These are phyloP conservation scores for Polyporus arcularius DNA, from an alignment of 768 basidiomycete genomes.

Conservation along the genomic window DNA sequence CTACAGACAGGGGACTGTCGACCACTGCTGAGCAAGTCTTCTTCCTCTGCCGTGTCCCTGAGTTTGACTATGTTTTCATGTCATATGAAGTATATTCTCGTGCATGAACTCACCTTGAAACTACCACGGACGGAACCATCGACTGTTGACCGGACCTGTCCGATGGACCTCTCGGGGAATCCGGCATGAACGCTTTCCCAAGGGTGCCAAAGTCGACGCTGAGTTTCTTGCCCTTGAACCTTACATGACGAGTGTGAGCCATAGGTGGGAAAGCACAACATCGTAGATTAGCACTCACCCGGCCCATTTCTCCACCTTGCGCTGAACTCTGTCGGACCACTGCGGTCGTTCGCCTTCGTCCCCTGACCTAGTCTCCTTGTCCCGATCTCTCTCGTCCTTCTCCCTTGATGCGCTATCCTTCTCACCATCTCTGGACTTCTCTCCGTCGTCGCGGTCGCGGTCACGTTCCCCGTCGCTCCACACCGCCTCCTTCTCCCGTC, in stretches of 20 bases:
- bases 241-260: not conserved
- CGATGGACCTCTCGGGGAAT: slow-evolving; percentile 24
- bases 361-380: slow-evolving; percentile 32
- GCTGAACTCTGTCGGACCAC: slow-evolving; percentile 46
- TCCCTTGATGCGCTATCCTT: slow-evolving; percentile 35
- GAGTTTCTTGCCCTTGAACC: slow-evolving; percentile 30
- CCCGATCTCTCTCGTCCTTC: slow-evolving; percentile 29
- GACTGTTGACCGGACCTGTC: slow-evolving; percentile 23
- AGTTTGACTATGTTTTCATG: not conserved
- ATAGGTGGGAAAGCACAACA: not conserved
- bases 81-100: not conserved
- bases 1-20: slow-evolving; percentile 73
- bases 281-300: slow-evolving; percentile 35
- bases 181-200: slow-evolving; percentile 22
- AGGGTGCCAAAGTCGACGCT: slow-evolving; percentile 32
- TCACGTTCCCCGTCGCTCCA: slow-evolving; percentile 38
- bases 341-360: slow-evolving; percentile 33
- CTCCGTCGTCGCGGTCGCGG: slow-evolving; percentile 35
- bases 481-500: slow-evolving; percentile 38
- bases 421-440: slow-evolving; percentile 36
- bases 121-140: slow-evolving; percentile 40
- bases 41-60: slow-evolving; percentile 46
- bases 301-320: slow-evolving; percentile 51
- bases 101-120: slow-evolving; percentile 38
- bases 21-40: slow-evolving; percentile 75